phyloP scores from a whole-genome alignment of 2,329 filamentous ascomycete species.

The Hypomyces perniciosus region DNA sequence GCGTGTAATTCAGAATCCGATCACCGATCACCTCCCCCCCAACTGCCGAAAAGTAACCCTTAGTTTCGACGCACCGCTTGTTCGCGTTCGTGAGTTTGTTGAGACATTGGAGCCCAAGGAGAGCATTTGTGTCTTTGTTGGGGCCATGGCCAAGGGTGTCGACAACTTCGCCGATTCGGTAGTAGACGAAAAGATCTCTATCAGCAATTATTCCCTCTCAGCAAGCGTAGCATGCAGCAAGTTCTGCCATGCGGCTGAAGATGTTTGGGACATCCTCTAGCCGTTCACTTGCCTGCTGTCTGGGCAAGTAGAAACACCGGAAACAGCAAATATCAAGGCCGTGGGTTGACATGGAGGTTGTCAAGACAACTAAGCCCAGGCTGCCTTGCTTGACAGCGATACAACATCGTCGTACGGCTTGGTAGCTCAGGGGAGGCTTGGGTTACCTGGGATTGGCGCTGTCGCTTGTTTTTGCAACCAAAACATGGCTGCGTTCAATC shows the following conservation, averaged over 20 bases:
- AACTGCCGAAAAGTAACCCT: conserved; percentile 98
- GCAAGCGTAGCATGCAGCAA: conserved; percentile 99
- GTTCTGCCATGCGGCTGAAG: conserved; percentile 97
- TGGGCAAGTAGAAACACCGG: conserved; percentile 19
- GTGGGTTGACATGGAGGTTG: neutral
- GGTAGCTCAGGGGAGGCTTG: conserved; percentile 36
- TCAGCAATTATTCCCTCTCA: conserved; percentile 96
- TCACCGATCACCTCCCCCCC: conserved; percentile 91
- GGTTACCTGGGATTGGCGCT: conserved; percentile 63
- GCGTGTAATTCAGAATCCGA: conserved; percentile 96
- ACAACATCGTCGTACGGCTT: conserved; percentile 59
- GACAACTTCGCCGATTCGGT: conserved; percentile 93
- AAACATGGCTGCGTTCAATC: no score
- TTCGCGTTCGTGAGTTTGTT: conserved; percentile 85
- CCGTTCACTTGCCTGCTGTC: conserved; percentile 9
- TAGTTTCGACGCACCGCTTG: conserved; percentile 85
- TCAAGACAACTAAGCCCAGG: neutral
- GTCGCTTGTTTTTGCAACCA: conserved; percentile 31
- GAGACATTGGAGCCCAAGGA: conserved; percentile 71
- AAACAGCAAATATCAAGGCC: conserved; percentile 17
- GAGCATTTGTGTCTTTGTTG: conserved; percentile 96
- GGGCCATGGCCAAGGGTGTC: conserved; percentile 94
- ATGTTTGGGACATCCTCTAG: conserved; percentile 91
- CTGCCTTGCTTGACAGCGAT: conserved; percentile 49
- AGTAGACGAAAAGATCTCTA: conserved; percentile 95